Base-by-base conservation (phyloP, 2,329 filamentous ascomycete genomes). In the Blastomyces percursus region DNA sequence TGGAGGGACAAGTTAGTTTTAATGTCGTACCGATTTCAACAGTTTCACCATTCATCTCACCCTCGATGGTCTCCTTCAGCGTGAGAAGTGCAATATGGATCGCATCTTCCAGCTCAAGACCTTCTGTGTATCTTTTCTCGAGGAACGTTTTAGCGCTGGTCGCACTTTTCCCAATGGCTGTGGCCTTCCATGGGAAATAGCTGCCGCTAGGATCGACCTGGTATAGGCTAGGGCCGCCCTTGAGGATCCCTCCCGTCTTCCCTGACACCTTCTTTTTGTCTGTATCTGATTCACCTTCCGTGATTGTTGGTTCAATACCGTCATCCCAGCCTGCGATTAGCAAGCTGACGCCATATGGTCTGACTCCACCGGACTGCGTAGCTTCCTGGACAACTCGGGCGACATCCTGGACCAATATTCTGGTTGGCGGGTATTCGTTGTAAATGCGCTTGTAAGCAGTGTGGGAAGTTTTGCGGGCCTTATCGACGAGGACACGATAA, bases 101-200 rank as follows among this genome's bases (percentile, higher is more conserved):
- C 11, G 94, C 94, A 77, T 99, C 94, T 79, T 99, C 94, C 66
- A 99, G 81, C 82, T 99, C 94, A 73, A 99, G 79, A 50, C 92
- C 92, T 75, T 99, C 94, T 4, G 92, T 96, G 80, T 97, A 99
- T 78, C 94, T 84, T 87, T 99, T 99, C 84, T 99, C 94, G 75
- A 99, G 79, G 81, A 99, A 99, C 0, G 94, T 99, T 86, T 99
- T 99, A 62, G 94, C 94, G 72, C 91, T 96, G 50, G 94, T 96
- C 61, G 94, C 94, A 74, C 92, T 96, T 85, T 99, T 99, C 73
- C 94, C 94, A 73, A 99, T 99, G 60, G 94, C 94, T 58, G 94
- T 99, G 51, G 94, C 94, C 82, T 99, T 99, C 94, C 94, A 99
- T 3, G 94, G 94, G 76, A 96, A 99, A 76, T 99, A 99, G 76